These are phyloP conservation scores for Porogramme epimiltina DNA, from an alignment of 1,284 basidiomycete genomes.

Conservation along the genomic window DNA sequence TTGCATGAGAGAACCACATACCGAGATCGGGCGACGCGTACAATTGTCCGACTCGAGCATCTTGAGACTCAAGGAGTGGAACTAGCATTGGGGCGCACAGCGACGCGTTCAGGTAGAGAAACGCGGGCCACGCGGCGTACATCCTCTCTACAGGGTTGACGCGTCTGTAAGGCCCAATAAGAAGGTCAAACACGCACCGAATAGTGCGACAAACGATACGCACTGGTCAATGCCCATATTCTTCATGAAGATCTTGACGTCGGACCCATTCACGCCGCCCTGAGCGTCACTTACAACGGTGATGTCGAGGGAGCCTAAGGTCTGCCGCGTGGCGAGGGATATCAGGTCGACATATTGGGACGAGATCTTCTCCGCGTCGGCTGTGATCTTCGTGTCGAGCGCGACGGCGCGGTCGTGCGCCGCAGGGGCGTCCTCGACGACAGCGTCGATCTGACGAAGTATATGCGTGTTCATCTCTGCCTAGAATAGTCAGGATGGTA, in stretches of 20 bases:
- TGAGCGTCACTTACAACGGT: constrained; percentile 33
- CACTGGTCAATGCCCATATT: constrained; percentile 17
- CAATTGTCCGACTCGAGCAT: not conserved
- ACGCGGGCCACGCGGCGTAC: constrained; percentile 47
- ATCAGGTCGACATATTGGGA: constrained; percentile 43
- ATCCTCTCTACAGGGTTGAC: constrained; percentile 50
- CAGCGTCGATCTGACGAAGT: constrained; percentile 26
- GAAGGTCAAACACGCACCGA: constrained; percentile 24
- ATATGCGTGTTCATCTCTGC: not conserved
- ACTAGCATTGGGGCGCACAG: constrained; percentile 42
- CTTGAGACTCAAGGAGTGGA: constrained; percentile 47
- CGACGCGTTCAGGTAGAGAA: constrained; percentile 47
- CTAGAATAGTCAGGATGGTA: not conserved
- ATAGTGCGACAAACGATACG: not conserved
- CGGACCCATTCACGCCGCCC: constrained; percentile 38
- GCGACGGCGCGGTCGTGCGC: constrained; percentile 22
- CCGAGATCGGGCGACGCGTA: constrained; percentile 45
- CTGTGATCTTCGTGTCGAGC: constrained; percentile 28
- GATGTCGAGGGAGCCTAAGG: constrained; percentile 41
- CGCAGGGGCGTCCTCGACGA: constrained; percentile 26
- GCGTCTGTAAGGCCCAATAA: constrained; percentile 13
- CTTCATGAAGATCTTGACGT: constrained; percentile 51
- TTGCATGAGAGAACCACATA: constrained; percentile 7
- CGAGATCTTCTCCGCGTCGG: constrained; percentile 25
- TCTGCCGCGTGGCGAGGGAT: constrained; percentile 42